These are phyloP conservation scores for Lizonia empirigonia DNA, from an alignment of 2,329 filamentous ascomycete genomes.

Conservation along the genomic window DNA sequence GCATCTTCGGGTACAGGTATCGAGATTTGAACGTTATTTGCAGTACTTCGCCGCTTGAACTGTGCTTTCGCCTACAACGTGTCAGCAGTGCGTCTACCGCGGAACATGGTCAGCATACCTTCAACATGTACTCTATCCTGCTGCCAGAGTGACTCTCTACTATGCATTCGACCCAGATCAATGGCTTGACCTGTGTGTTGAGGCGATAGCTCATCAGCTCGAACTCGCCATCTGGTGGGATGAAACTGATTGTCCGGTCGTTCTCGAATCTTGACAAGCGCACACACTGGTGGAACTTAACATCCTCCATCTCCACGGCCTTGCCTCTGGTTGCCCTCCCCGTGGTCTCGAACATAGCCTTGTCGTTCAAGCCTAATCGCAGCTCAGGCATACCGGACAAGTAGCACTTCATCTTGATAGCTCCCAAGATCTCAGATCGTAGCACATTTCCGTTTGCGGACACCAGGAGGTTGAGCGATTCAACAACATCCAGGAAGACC, in stretches of 20 bases:
- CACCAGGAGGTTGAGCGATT: constrained; percentile 94
- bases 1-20: constrained; percentile 97
- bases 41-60: constrained; percentile 96
- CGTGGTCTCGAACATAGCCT: constrained; percentile 99
- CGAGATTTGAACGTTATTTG: constrained; percentile 98
- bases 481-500: constrained; percentile 96
- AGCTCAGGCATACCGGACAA: constrained; percentile 97
- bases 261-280: constrained; percentile 96
- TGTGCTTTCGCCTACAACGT: constrained; percentile 76
- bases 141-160: constrained; percentile 95
- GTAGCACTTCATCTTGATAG: constrained; percentile 99
- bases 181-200: constrained; percentile 96
- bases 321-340: constrained; percentile 93
- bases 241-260: constrained; percentile 97
- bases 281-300: constrained; percentile 99
- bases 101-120: constrained; percentile 55
- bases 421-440: constrained; percentile 92
- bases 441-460: constrained; percentile 93
- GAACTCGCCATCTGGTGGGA: constrained; percentile 97
- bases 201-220: constrained; percentile 99
- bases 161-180: constrained; percentile 98
- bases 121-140: constrained; percentile 98
- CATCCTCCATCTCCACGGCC: constrained; percentile 99
- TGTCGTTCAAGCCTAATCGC: constrained; percentile 93
- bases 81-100: constrained; percentile 12